Conservation (phyloP, 140 eudicot genomes). For the Ambrosia hybrid region DNA sequence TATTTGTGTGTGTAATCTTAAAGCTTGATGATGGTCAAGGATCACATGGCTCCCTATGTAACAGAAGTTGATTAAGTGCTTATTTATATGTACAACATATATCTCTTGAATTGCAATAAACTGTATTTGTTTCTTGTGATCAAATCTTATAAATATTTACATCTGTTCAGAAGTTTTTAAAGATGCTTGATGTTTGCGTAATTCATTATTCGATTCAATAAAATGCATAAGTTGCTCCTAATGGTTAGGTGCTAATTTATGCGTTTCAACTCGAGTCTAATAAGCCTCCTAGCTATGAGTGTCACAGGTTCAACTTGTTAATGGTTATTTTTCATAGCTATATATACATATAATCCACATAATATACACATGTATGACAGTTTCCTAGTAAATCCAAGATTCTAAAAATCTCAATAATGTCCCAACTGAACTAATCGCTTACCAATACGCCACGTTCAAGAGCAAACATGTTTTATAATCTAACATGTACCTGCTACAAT, state of each 20-base stretch:
- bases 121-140: background rate
- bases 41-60: slow-evolving; percentile 11
- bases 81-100: background rate
- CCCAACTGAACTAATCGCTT: no score
- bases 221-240: background rate
- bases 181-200: slow-evolving; percentile 4
- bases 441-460: no score
- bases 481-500: no score
- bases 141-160: background rate
- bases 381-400: no score
- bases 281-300: background rate
- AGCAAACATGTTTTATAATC: no score
- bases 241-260: background rate
- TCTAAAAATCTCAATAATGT: no score
- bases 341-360: no score
- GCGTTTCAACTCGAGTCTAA: slow-evolving; percentile 10
- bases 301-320: background rate
- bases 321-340: no score
- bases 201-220: background rate
- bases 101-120: slow-evolving; percentile 12
- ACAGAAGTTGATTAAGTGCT: background rate
- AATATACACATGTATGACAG: no score
- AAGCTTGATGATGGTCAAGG: background rate
- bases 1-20: background rate
- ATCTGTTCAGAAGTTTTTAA: background rate